These are phyloP conservation scores for Linum tenue DNA, from an alignment of 345 rosid species.

Conservation along the genomic window DNA sequence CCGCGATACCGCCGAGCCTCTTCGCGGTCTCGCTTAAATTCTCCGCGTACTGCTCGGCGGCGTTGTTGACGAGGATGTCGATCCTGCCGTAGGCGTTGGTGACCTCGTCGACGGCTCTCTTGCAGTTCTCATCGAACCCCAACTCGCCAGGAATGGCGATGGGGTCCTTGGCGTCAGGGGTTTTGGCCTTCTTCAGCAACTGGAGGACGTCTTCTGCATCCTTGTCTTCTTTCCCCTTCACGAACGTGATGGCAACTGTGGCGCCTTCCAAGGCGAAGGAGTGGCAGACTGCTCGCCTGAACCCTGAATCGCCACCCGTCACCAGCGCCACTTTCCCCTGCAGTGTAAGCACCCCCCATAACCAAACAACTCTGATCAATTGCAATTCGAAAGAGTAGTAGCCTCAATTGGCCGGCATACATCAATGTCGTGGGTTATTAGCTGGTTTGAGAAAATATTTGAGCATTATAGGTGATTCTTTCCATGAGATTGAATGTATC, in stretches of 20 bases:
- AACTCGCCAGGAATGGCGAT: constrained; percentile 45
- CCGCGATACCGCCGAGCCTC: no score
- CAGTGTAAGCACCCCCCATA: background rate
- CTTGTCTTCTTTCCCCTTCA: constrained; percentile 53
- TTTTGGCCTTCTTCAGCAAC: constrained; percentile 33
- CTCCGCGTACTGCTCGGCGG: constrained; percentile 61
- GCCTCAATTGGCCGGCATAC: background rate
- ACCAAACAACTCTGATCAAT: no score
- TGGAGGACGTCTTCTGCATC: constrained; percentile 54
- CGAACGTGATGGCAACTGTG: constrained; percentile 64
- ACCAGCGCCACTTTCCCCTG: constrained; percentile 74
- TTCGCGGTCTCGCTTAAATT: no score
- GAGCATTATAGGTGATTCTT: background rate
- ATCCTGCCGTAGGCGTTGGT: constrained; percentile 47
- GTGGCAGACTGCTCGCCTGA: constrained; percentile 56
- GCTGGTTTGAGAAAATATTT: background rate
- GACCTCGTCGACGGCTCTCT: constrained; percentile 51
- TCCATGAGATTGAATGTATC: no score
- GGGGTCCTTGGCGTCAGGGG: constrained; percentile 48
- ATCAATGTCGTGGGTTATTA: background rate
- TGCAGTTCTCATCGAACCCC: constrained; percentile 65
- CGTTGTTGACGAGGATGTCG: constrained; percentile 60
- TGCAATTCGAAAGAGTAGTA: background rate
- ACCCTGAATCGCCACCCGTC: constrained; percentile 81
- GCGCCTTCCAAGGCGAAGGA: constrained; percentile 53